Base-by-base conservation (phyloP, 345 rosid species). In the Fremontodendron californicum region DNA sequence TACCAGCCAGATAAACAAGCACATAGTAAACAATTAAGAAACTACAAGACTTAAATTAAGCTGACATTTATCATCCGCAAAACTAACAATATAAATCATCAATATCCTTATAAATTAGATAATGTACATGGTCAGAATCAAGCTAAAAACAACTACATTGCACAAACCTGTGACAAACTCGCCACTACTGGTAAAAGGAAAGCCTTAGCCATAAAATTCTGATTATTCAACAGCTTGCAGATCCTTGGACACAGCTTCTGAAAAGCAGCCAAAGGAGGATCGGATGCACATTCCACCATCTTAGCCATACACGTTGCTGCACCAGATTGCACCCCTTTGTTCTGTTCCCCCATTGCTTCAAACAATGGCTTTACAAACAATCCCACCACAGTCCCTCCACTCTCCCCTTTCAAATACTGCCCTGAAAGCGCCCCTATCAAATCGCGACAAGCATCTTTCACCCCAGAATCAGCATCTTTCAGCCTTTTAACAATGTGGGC, bases 291-390 rank as follows among this genome's bases (percentile, higher is more conserved):
- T 27, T 94, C 97, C 75, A 96, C 92, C 97, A 96, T 86, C 87
- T 86, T 94, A 23, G 93, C 95, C 97, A 96, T 87, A 83, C 97
- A 96, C 46, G 86, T 78, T 6, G 98, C 90, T 9, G 97, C 97
- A 60, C 97, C 98, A 19, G 92, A 86, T 83, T 96, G 99, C 29
- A 90, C 95, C 54, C 83, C 89, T 79, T 92, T 96, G 79, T 90
- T 94, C 89, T 96, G 98, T 79, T 96, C 99, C 51, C 93, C 96
- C 99, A 96, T 96, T 2, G 94, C 99, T 82, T 93, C 99, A 43
- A 96, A 89, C 78, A 96, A 75, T 4, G 98, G 98, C 87, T 86
- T 92, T 57, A 87, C 97, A 68, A 96, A 96, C 81, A 96, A 48
- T 21, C 88, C 97, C 51, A 96, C 93, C 73, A 85, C 74, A n/a